Conservation (phyloP, 1,139 yeast genomes). For the Torulaspora globosa region DNA sequence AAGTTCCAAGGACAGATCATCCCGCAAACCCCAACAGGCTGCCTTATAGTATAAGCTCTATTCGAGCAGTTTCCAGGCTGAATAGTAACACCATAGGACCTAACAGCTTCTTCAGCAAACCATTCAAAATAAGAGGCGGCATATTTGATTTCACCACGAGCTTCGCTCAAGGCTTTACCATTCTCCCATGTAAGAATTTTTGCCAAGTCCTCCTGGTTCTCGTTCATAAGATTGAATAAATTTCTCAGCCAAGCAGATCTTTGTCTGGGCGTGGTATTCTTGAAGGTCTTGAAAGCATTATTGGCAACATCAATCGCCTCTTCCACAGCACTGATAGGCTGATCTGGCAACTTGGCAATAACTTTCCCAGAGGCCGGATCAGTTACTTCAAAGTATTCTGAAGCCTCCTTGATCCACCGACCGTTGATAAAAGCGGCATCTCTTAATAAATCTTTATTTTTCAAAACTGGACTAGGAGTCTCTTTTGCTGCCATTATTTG, state of each 20-base stretch:
- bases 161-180: conserved; percentile 76
- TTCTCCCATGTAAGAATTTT: conserved; percentile 72
- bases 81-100: conserved; percentile 68
- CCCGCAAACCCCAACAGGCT: conserved; percentile 89
- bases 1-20: conserved; percentile 95
- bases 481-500: conserved; percentile 8
- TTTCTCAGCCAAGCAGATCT: conserved; percentile 64
- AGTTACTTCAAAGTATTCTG: conserved; percentile 56
- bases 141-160: conserved; percentile 69
- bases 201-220: conserved; percentile 71
- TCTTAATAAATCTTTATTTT: conserved; percentile 54
- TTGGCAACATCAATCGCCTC: conserved; percentile 60
- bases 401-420: conserved; percentile 56
- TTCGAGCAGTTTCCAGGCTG: conserved; percentile 55
- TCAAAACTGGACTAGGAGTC: conserved; percentile 35
- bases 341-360: conserved; percentile 55
- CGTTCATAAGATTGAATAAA: conserved; percentile 57
- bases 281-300: conserved; percentile 56
- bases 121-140: conserved; percentile 82
- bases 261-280: conserved; percentile 57
- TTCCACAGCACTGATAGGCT: conserved; percentile 48
- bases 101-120: conserved; percentile 84
- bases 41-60: conserved; percentile 63
- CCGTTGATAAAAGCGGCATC: conserved; percentile 66
- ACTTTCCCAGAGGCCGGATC: conserved; percentile 71